Percentiles rank a stretch among this genome's conserved stretches.
Evolutionary conservation across 257 asterid species (phyloP).

Genomic region (Solanum corneliomulleri): DNA sequence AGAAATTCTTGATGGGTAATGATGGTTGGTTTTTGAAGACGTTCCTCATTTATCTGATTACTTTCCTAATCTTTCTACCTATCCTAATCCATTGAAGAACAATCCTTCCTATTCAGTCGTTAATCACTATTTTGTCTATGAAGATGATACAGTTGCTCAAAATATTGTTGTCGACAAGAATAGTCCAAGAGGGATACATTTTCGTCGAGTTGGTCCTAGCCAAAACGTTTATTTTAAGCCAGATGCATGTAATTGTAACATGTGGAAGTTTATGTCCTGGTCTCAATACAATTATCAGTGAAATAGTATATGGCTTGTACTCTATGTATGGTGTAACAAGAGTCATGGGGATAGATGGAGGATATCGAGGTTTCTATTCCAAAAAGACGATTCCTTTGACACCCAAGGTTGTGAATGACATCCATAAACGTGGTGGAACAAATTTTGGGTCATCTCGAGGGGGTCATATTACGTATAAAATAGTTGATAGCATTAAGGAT

Average conservation of each 20-base stretch:
- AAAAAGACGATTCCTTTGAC: not conserved
- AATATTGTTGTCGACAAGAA: conserved; percentile 74
- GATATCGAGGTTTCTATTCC: not conserved
- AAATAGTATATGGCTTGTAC: conserved; percentile 56
- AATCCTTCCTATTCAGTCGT: conserved; percentile 69
- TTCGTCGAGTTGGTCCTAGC: conserved; percentile 92
- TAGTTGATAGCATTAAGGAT: not conserved
- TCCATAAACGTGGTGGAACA: not conserved
- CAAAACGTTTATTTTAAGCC: conserved; percentile 66
- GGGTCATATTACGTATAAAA: not conserved
- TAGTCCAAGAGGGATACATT: conserved; percentile 69
- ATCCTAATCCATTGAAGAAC: not conserved
- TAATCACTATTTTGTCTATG: conserved; percentile 73
- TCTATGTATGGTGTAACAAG: conserved; percentile 69
- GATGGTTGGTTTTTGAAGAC: conserved; percentile 48
- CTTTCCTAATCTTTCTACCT: conserved; percentile 5
- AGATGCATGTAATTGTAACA: conserved; percentile 83
- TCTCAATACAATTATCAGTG: conserved; percentile 18
- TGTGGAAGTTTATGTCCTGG: conserved; percentile 94
- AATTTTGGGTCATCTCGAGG: not conserved
- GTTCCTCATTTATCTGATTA: conserved; percentile 60
- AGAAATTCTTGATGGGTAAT: conserved; percentile 10
- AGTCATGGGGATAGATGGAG: conserved; percentile 68
- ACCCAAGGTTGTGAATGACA: not conserved
- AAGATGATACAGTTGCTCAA: conserved; percentile 63